These are phyloP conservation scores for Phialophora expanda DNA, from an alignment of 2,329 filamentous ascomycete genomes.

Conservation along the genomic window DNA sequence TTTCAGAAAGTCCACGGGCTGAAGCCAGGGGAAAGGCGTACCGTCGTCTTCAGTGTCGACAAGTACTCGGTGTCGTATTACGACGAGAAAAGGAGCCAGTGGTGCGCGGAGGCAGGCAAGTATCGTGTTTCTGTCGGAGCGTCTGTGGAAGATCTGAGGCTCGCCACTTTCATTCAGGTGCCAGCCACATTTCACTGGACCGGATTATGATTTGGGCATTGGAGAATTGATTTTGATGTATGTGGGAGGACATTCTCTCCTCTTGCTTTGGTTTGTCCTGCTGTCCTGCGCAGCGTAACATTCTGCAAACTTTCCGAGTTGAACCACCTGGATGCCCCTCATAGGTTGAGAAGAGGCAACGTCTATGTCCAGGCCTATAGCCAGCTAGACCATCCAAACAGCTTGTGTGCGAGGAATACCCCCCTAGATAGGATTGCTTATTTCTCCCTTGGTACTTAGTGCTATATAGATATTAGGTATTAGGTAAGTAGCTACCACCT, in stretches of 20 bases:
- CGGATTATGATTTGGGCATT: not conserved
- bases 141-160: not conserved
- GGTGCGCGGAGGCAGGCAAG: not conserved
- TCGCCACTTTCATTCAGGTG: not conserved
- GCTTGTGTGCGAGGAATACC: too few relatives aligned
- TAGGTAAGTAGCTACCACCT: too few relatives aligned
- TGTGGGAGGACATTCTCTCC: not conserved
- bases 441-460: too few relatives aligned
- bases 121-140: not conserved
- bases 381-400: too few relatives aligned
- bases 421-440: too few relatives aligned
- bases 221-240: not conserved
- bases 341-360: too few relatives aligned
- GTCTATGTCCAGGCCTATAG: too few relatives aligned
- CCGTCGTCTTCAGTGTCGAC: not conserved
- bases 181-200: not conserved
- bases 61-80: constrained; percentile 1
- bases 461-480: too few relatives aligned
- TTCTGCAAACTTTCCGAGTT: too few relatives aligned
- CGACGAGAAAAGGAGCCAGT: not conserved
- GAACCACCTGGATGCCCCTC: too few relatives aligned
- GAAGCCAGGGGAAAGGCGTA: not conserved
- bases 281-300: too few relatives aligned
- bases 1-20: not conserved
- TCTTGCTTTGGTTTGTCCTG: too few relatives aligned